Percentiles rank a stretch among this genome's conserved stretches.
Evolutionary conservation across 164 flowering plant genomes (phyloP).

Genomic region (Hamamelis virginiana): DNA sequence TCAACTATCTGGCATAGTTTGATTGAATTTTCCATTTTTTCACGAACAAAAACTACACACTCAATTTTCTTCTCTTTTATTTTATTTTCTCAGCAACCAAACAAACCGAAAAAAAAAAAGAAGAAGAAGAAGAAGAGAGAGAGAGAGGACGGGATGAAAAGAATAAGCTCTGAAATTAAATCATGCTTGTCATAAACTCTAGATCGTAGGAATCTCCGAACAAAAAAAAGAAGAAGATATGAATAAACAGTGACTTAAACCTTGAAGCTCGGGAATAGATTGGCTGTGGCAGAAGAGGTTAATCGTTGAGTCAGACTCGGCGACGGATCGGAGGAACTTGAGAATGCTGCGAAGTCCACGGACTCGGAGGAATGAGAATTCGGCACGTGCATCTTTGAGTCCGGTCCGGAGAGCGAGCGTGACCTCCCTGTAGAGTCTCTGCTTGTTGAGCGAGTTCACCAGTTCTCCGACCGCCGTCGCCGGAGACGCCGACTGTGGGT

Average conservation of each 20-base stretch:
- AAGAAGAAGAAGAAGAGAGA: no score
- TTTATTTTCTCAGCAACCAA: no score
- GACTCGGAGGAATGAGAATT: conserved; percentile 90
- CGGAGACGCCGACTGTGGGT: conserved; percentile 10
- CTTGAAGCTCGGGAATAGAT: conserved; percentile 75
- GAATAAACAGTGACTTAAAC: conserved; percentile 24
- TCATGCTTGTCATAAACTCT: not conserved
- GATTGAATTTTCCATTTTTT: no score
- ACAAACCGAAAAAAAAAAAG: no score
- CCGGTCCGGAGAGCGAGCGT: conserved; percentile 87
- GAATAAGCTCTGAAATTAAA: no score
- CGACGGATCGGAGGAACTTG: conserved; percentile 76
- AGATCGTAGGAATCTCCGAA: not conserved
- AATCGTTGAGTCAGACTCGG: conserved; percentile 74
- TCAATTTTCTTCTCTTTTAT: no score
- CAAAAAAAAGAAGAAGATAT: not conserved
- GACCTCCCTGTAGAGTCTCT: conserved; percentile 74
- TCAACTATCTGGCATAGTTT: no score
- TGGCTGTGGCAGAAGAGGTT: conserved; percentile 67
- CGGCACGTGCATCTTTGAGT: conserved; percentile 79
- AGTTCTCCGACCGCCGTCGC: conserved; percentile 55
- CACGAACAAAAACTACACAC: no score
- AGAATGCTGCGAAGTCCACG: conserved; percentile 80
- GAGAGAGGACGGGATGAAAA: no score
- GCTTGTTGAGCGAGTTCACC: conserved; percentile 52